These are phyloP conservation scores for Petunia axillaris DNA, from an alignment of 257 asterid genomes.

Conservation along the genomic window DNA sequence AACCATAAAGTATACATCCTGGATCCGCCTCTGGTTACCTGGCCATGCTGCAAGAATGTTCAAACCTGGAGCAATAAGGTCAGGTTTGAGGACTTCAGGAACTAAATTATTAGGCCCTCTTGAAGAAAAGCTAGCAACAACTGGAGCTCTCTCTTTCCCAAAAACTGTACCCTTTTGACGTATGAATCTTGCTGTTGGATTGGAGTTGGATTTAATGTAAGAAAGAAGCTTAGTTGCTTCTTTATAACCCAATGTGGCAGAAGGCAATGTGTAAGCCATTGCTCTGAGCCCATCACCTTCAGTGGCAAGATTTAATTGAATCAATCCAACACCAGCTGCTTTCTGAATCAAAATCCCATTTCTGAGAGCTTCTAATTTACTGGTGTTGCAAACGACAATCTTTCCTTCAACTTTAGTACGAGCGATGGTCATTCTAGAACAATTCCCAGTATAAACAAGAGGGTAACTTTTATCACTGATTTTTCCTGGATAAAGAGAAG, in stretches of 20 bases:
- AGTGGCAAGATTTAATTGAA: not conserved
- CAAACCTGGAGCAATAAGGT: conserved; percentile 23
- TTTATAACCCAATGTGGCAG: not conserved
- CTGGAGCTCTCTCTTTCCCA: conserved; percentile 17
- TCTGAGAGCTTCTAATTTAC: not conserved
- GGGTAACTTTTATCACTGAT: not conserved
- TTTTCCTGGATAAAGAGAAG: conserved; percentile 12
- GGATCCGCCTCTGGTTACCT: not conserved
- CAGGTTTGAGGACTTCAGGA: conserved; percentile 26
- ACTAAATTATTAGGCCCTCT: conserved; percentile 16
- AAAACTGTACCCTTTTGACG: not conserved
- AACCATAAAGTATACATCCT: not conserved
- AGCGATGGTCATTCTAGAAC: not conserved
- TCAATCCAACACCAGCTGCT: conserved; percentile 22
- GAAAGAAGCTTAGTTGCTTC: not conserved
- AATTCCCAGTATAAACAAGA: conserved; percentile 12
- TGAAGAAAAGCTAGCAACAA: not conserved
- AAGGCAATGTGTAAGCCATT: conserved; percentile 11
- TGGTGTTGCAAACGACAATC: not conserved
- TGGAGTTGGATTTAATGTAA: not conserved
- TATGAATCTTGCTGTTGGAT: conserved; percentile 6
- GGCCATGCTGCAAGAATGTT: conserved; percentile 30
- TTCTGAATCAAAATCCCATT: conserved; percentile 11
- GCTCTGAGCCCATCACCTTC: conserved; percentile 3
- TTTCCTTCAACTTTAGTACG: not conserved